Evolutionary conservation across 208 protist genomes (phyloP).

Genomic region (Vickermania ingenoplastis): DNA sequence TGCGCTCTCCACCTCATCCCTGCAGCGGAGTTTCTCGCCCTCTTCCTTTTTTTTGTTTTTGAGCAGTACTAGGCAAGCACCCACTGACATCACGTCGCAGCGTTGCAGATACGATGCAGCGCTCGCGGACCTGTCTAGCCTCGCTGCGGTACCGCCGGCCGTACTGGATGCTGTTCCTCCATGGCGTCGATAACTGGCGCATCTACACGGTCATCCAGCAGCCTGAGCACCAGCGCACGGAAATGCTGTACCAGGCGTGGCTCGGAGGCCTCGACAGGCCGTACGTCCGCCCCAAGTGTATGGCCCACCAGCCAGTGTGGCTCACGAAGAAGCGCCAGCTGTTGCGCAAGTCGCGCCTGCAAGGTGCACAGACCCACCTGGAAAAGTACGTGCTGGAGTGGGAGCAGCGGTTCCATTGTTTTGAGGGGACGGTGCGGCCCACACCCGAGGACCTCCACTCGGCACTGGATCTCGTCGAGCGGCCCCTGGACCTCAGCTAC

Average conservation of each 20-base stretch:
- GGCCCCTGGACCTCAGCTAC: constrained; percentile 86
- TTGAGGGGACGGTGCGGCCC: constrained; percentile 69
- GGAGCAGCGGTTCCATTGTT: constrained; percentile 74
- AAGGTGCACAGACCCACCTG: constrained; percentile 74
- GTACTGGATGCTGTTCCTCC: constrained; percentile 86
- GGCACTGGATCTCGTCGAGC: constrained; percentile 82
- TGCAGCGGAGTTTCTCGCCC: too few relatives aligned
- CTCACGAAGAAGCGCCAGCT: constrained; percentile 84
- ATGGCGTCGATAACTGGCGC: constrained; percentile 85
- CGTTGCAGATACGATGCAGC: background rate
- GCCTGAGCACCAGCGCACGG: constrained; percentile 84
- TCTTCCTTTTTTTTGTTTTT: too few relatives aligned
- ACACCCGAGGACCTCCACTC: constrained; percentile 83
- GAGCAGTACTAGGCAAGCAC: too few relatives aligned
- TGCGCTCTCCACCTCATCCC: too few relatives aligned
- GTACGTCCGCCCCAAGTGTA: constrained; percentile 85
- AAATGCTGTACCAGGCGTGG: constrained; percentile 91
- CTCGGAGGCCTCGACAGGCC: constrained; percentile 84
- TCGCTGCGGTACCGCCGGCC: constrained; percentile 43
- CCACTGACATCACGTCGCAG: too few relatives aligned
- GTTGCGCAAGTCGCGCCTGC: constrained; percentile 68
- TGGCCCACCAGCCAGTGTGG: constrained; percentile 84
- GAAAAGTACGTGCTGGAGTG: constrained; percentile 88
- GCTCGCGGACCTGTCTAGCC: constrained; percentile 11
- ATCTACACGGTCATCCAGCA: constrained; percentile 90